Base-by-base conservation (phyloP, 2,329 filamentous ascomycete genomes). In the Elsinoe perseae region DNA sequence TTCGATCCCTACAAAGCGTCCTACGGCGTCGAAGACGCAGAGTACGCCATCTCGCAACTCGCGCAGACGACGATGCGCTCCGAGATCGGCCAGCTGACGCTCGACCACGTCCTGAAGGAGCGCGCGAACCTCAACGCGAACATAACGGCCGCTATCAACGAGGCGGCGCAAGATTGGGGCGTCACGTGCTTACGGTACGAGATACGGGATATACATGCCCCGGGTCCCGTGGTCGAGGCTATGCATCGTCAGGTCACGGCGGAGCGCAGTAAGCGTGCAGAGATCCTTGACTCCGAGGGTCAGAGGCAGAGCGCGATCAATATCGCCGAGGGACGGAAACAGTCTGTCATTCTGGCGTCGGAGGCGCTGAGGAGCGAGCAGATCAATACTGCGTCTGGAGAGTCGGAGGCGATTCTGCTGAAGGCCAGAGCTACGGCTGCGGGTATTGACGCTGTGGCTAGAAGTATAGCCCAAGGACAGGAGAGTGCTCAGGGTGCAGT, bases 211-310 rank as follows among this genome's bases (percentile, higher is more conserved):
- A 98, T 98, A 66, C 93, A 98, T 73, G 93, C 93, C 0, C 93
- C 93, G 1, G 88, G 85, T 28, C 86, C 87, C 50, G 93, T 98
- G 10, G 92, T 97, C 59, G 89, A 91, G 66, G 93, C 93, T 66
- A 98, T 98, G 93, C 93, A 98, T 76, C 83, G 93, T 61, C 92
- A 97, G 71, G 93, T 98, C 52, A 97, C 93, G 0, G 93, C 93
- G 16, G 93, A 98, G 76, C 87, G 93, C 40, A 95, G 88, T 67
- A 98, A 98, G 80, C 86, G 93, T 61, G 93, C 93, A 57, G 93
- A 98, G 75, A 98, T 98, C 65, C 79, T 98, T 48, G 93, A 98
- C 58, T 95, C 89, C 0, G 93, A 98, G 69, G 93, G 93, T 73
- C 93, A 98, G 74, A 81, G 93, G 61, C 93, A 98, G 75, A 92